Evolutionary conservation across 108 stramenopile species (phyloP), one percentile per base, ranked within the genome.

Genomic region (Schizochytrium sp.): DNA sequence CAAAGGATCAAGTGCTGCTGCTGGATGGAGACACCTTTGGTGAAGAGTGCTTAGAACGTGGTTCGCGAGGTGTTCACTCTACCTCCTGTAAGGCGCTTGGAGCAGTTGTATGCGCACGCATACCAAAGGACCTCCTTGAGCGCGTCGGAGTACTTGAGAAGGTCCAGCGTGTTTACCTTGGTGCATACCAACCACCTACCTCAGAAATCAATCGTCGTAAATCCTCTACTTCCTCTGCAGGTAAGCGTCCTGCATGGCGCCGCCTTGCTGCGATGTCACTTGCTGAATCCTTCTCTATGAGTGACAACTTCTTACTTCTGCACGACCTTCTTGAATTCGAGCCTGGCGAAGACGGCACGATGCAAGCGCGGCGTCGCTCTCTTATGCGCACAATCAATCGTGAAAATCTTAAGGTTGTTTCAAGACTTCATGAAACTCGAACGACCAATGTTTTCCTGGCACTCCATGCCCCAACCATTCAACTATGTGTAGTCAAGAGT

Each of bases 1-100:
- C 28, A 40, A 10, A n/a, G 15, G 76, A 49, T 38, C n/a, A 1
- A 10, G 76, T 83, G 15, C 47, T 83, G 5, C 76, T 83, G 49
- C 10, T 83, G 1, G 76, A 83, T 10, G 76, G 76, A 17, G 76
- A 83, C 10, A 83, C 76, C 76, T 83, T 83, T 83, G 76, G 76
- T 2, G 76, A 83, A 2, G 76, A 83, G 10, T 83, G 50, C 47
- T 53, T 83, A n/a, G 76, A 83, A 13, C 64, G 8, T 10, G 38
- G 38, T 5, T 38, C 47, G 38, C 38, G 38, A 10, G 47, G 3
- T 2, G 76, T 83, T 5, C 76, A 83, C 50, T 10, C 47, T 10
- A 0, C 38, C 15, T 55, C 76, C 0, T 83, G 76, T 28, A 17
- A 38, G n/a, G 76, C 76, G 5, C 47, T 17, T 0, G 76, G 76